Evolutionary conservation across 768 basidiomycete genomes (phyloP), one percentile per base, ranked within the genome.

Genomic region (Tricholoma matsutake): DNA sequence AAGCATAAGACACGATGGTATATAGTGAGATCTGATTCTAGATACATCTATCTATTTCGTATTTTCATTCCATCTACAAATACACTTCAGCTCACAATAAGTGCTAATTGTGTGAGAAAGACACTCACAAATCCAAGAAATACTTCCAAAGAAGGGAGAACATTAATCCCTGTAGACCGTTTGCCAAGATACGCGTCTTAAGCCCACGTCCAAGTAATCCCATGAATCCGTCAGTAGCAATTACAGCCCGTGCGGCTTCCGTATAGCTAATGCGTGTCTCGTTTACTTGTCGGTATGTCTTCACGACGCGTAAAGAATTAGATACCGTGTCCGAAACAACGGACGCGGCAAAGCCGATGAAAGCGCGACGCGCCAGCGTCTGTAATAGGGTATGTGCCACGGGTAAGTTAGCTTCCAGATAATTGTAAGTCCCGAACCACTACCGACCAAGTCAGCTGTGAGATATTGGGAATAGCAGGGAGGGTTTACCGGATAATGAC

Each of bases 221-320:
- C 20, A 70, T 68, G n/a, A 87, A 58, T 10, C 95, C 96, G 65
- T 97, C 95, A 0, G 76, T 74, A 1, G 81, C 82, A 37, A 97
- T 77, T 52, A 98, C 90, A 5, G 84, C 86, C 53, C 81, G 81
- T 0, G 92, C 94, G 0, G 94, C 92, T 56, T 87, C 84, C 4
- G 80, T 59, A 71, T 98, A 98, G 1, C 88, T 84, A 14, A 98
- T 88, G 31, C 85, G 83, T 4, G 84, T 85, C 62, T 89, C 87
- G 69, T 94, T 86, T 32, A 96, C 94, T 72, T 98, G 96, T 14
- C 96, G 79, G 75, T 97, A 98, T 0, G 96, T 98, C 82, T 98
- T 98, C 69, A 98, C 76, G 2, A 98, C 96, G 18, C 94, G 85
- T 1, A 98, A 78, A 5, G 89, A 93, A 76, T 98, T 98, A 47